A percentile compares a stretch with the other conserved stretches of the same genome.
phyloP scores from a whole-genome alignment of 768 basidiomycete genomes.

The Mrakia hoshinonis region DNA sequence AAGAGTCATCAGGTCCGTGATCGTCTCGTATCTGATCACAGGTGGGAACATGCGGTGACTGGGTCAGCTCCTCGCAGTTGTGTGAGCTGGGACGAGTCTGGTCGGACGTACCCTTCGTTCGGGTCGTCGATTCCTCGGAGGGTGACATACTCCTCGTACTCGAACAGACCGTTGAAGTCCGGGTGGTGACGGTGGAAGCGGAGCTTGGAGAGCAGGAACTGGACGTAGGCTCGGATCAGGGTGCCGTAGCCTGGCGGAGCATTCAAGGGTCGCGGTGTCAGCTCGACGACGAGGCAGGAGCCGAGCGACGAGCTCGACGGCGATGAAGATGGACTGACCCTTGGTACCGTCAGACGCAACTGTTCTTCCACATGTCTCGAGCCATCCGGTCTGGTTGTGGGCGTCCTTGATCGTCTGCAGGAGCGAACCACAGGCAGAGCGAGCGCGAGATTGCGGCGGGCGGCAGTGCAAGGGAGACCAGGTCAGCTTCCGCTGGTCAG shows the following conservation, averaged over 20 bases:
- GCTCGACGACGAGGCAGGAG: not conserved
- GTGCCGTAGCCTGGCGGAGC: slow-evolving; percentile 66
- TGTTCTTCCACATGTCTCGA: slow-evolving; percentile 91
- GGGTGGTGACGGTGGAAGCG: slow-evolving; percentile 90
- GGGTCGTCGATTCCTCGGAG: slow-evolving; percentile 97
- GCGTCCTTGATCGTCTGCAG: slow-evolving; percentile 87
- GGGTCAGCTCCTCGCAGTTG: too few species aligned
- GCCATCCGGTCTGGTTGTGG: slow-evolving; percentile 92
- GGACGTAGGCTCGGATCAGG: slow-evolving; percentile 89
- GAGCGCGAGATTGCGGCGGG: slow-evolving; percentile 3
- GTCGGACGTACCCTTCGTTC: slow-evolving; percentile 76
- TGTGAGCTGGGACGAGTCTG: not conserved
- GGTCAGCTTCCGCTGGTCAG: not conserved
- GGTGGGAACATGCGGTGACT: too few species aligned
- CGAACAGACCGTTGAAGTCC: slow-evolving; percentile 97
- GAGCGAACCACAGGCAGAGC: not conserved
- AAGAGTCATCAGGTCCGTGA: slow-evolving; percentile 90
- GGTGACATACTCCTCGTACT: slow-evolving; percentile 97
- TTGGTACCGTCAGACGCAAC: slow-evolving; percentile 67
- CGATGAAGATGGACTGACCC: slow-evolving; percentile 47
- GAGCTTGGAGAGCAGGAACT: slow-evolving; percentile 89
- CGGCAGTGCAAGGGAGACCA: not conserved
- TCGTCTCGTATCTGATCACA: slow-evolving; percentile 77
- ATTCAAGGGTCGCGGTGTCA: not conserved
- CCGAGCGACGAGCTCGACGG: slow-evolving; percentile 11